A percentile compares a stretch with the other conserved stretches of the same genome.
These are phyloP conservation scores for Pseudocercospora ulei DNA, from an alignment of 2,329 filamentous ascomycete species.

Conservation along the genomic window DNA sequence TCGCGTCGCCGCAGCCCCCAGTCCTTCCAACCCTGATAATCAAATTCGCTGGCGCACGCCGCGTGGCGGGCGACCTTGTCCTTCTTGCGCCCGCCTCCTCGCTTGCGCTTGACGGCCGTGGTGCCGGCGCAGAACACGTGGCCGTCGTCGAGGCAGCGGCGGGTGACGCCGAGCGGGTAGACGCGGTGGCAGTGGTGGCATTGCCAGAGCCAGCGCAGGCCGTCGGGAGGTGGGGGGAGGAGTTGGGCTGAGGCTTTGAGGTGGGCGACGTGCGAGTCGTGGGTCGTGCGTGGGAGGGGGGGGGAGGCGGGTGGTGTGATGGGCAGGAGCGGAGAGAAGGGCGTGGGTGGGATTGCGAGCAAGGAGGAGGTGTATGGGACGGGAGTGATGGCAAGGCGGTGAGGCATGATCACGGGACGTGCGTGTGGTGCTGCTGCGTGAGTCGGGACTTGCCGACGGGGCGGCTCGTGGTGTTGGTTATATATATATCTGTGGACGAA, in stretches of 20 bases:
- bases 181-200: constrained; percentile 45
- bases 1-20: constrained; percentile 40
- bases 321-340: constrained; percentile 34
- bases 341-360: constrained; percentile 40
- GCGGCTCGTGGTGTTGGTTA: constrained; percentile 1
- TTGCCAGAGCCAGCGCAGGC: constrained; percentile 45
- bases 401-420: constrained; percentile 23
- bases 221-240: constrained; percentile 28
- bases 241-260: constrained; percentile 18
- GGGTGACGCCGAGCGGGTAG: constrained; percentile 44
- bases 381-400: constrained; percentile 33
- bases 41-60: constrained; percentile 45
- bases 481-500: constrained; percentile 17
- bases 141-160: constrained; percentile 47
- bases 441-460: not conserved
- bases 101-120: constrained; percentile 34
- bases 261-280: constrained; percentile 8
- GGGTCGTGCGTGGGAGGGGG: not conserved
- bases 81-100: constrained; percentile 18
- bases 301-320: constrained; percentile 18
- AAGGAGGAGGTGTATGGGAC: constrained; percentile 39
- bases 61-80: constrained; percentile 31
- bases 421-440: not conserved
- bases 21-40: constrained; percentile 45
- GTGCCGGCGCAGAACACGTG: constrained; percentile 47